Evolutionary conservation across 768 basidiomycete genomes (phyloP).

Genomic region (Hortiboletus campestris): DNA sequence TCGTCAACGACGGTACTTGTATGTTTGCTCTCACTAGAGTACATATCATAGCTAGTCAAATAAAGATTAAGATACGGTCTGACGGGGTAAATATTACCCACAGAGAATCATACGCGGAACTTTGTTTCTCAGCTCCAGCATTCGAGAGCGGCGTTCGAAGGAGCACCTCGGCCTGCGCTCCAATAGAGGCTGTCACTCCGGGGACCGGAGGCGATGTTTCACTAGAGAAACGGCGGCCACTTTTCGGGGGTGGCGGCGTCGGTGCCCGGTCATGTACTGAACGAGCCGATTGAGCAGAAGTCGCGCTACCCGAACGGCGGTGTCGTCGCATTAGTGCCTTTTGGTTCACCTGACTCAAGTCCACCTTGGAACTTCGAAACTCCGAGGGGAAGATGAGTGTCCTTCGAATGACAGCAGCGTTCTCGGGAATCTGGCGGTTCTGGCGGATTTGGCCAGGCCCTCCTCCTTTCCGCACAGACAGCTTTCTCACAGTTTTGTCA

Average conservation of each 20-base stretch:
- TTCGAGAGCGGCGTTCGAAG: conserved; percentile 41
- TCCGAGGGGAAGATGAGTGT: conserved; percentile 81
- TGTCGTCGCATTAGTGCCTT: conserved; percentile 50
- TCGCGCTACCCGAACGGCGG: conserved; percentile 60
- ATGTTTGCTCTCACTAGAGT: conserved; percentile 55
- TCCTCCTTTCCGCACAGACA: conserved; percentile 22
- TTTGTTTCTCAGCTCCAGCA: conserved; percentile 58
- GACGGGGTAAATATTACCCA: conserved; percentile 40
- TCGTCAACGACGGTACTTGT: conserved; percentile 37
- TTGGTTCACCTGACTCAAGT: conserved; percentile 52
- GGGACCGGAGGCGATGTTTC: conserved; percentile 72
- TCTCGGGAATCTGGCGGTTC: conserved; percentile 36
- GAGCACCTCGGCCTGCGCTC: conserved; percentile 36
- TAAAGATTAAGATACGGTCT: conserved; percentile 16
- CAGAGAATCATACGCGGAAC: conserved; percentile 76
- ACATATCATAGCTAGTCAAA: conserved; percentile 72
- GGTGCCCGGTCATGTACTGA: conserved; percentile 81
- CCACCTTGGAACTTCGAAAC: conserved; percentile 51
- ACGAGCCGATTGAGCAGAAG: conserved; percentile 59
- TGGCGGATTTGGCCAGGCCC: conserved; percentile 27
- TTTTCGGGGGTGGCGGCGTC: conserved; percentile 79
- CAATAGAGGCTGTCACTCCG: conserved; percentile 52
- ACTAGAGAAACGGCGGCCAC: conserved; percentile 60
- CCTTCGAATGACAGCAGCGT: conserved; percentile 61
- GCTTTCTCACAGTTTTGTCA: conserved; percentile 29